phyloP scores from a whole-genome alignment of 2,329 filamentous ascomycete species.

The Davidsoniella eucalypti region DNA sequence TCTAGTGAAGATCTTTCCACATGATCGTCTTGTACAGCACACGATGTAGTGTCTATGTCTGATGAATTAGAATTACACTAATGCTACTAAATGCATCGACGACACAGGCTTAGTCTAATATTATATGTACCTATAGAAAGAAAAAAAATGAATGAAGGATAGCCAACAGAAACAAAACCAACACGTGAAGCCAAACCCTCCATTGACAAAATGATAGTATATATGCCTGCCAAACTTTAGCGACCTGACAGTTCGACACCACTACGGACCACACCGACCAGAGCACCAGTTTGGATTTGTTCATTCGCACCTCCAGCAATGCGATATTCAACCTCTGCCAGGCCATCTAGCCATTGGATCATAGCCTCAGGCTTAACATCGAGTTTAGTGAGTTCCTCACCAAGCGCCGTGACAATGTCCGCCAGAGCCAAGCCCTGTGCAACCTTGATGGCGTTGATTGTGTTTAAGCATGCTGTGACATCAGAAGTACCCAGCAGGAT shows the following conservation, averaged over 20 bases:
- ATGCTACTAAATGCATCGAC: too few species aligned
- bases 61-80: too few species aligned
- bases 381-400: slow-evolving; percentile 65
- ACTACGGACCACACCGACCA: slow-evolving; percentile 74
- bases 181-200: not conserved
- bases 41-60: too few species aligned
- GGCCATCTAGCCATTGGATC: slow-evolving; percentile 77
- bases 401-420: slow-evolving; percentile 76
- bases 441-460: slow-evolving; percentile 74
- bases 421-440: slow-evolving; percentile 77
- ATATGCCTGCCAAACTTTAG: not conserved
- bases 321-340: slow-evolving; percentile 86
- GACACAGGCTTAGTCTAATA: not conserved
- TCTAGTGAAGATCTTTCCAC: too few species aligned
- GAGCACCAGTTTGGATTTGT: slow-evolving; percentile 74
- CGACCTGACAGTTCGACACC: slow-evolving; percentile 53
- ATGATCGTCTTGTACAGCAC: too few species aligned
- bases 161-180: not conserved
- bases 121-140: not conserved
- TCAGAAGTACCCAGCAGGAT: slow-evolving; percentile 74
- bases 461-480: slow-evolving; percentile 75
- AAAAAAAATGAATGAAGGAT: not conserved
- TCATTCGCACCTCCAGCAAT: slow-evolving; percentile 79
- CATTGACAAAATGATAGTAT: not conserved
- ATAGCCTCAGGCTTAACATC: slow-evolving; percentile 77